Base-by-base conservation (phyloP, 495 filamentous ascomycete species). In the Amniculicola lignicola region DNA sequence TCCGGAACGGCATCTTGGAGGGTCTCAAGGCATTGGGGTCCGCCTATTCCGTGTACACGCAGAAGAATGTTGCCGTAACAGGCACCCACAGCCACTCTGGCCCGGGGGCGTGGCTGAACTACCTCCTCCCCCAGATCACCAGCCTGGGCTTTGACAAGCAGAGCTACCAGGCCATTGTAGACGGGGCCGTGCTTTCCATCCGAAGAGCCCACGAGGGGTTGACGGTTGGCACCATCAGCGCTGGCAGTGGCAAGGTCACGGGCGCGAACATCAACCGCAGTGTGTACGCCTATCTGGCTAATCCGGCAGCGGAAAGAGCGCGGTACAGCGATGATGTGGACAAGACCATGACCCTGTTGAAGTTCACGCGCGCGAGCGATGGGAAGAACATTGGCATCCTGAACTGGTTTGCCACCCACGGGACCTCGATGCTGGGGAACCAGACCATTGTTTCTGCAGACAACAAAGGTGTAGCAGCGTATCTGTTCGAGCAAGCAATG, bases 61-160 rank as follows among this genome's bases (percentile, higher is more conserved):
- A 90, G 53, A 80, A 85, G 52, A 98, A 96, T 70, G 70, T 98
- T 29, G 92, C 92, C 28, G 78, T 98, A 14, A 94, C 88, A 2
- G 92, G 93, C 16, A 96, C 93, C 2, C 92, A 98, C 70, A 92
- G 88, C 7, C 92, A 98, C 70, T 87, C 90, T 11, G 92, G 91
- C 0, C 91, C 92, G 12, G 92, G 85, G 2, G 92, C 88, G 18
- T 98, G 90, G 91, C 77, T 95, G 57, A 98, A 98, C 67, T 98
- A 98, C 68, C 79, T 98, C 4, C 76, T 98, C 18, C 92, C 93
- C 9, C 93, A 96, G 69, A 88, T 98, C 62, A 95, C 92, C 0
- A 91, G 86, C 64, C 81, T 82, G 53, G 92, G 92, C 0, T 96
- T 98, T 59, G 80, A 95, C 69, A 82, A 82, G 61, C 90, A 95